Percentiles rank a stretch among this genome's conserved stretches.
Conservation (phyloP, 179 eudicot species). For the Beta lomatogona region DNA sequence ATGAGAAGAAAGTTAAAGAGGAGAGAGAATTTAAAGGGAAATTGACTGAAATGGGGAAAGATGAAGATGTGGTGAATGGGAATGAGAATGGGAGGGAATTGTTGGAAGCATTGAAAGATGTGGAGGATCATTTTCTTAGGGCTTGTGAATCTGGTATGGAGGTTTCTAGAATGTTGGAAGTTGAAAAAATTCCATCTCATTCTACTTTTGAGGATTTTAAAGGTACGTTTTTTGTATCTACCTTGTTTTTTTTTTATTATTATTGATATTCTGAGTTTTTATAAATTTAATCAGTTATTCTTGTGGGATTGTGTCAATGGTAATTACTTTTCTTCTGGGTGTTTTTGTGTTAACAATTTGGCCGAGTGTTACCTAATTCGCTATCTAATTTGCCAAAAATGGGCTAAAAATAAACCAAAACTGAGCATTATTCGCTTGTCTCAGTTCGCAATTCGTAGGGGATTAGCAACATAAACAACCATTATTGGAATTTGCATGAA, state of each 20-base stretch:
- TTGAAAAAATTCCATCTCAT: constrained; percentile 23
- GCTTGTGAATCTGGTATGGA: constrained; percentile 42
- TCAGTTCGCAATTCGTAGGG: too few relatives aligned
- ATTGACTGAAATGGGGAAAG: constrained; percentile 7
- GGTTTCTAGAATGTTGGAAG: constrained; percentile 57
- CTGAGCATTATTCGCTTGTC: too few relatives aligned
- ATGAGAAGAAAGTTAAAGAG: constrained; percentile 3
- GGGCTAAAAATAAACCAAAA: too few relatives aligned
- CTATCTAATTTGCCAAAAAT: too few relatives aligned
- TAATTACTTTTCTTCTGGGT: background rate
- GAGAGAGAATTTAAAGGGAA: background rate
- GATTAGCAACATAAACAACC: too few relatives aligned
- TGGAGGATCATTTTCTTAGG: constrained; percentile 45
- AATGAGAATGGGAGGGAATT: constrained; percentile 38
- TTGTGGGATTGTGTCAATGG: too few relatives aligned
- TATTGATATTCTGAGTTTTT: background rate
- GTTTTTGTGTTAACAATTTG: background rate
- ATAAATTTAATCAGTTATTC: background rate
- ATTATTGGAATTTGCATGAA: background rate
- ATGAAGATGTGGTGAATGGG: background rate
- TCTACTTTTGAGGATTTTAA: constrained; percentile 29
- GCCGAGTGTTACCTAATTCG: background rate
- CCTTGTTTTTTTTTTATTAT: background rate
- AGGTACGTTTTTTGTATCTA: constrained; percentile 22
- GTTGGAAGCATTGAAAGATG: constrained; percentile 47